These are phyloP conservation scores for Salmacisia buchloeana DNA, from an alignment of 1,284 basidiomycete genomes.

Conservation along the genomic window DNA sequence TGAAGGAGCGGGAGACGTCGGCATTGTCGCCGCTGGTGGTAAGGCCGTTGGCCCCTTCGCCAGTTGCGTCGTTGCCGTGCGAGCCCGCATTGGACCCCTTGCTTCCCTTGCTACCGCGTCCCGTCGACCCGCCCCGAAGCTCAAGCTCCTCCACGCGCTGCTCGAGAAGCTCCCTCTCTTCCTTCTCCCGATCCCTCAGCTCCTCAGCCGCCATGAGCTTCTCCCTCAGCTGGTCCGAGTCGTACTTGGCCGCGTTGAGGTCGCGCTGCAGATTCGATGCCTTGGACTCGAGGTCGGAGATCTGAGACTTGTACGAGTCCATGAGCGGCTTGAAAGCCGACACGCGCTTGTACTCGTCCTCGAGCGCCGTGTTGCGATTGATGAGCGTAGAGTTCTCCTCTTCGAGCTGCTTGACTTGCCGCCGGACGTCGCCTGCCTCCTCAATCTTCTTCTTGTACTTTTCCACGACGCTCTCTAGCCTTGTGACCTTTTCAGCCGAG, in stretches of 20 bases:
- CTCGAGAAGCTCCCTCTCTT: constrained; percentile 80
- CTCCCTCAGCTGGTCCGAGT: constrained; percentile 31
- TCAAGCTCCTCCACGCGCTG: constrained; percentile 88
- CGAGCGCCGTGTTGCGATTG: constrained; percentile 80
- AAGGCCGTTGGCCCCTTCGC: constrained; percentile 27
- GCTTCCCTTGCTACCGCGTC: constrained; percentile 54
- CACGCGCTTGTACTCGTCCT: constrained; percentile 83
- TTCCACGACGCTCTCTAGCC: constrained; percentile 94
- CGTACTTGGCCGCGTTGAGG: constrained; percentile 30
- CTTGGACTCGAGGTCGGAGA: constrained; percentile 73
- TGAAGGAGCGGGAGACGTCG: constrained; percentile 19
- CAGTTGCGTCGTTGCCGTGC: constrained; percentile 3
- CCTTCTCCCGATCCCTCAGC: constrained; percentile 71
- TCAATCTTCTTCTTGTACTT: constrained; percentile 99
- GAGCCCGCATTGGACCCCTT: constrained; percentile 15
- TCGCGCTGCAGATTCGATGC: constrained; percentile 63
- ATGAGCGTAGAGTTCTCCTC: constrained; percentile 86
- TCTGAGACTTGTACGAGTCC: constrained; percentile 86
- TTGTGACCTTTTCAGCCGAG: constrained; percentile 80
- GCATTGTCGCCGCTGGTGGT: constrained; percentile 29
- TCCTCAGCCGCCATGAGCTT: constrained; percentile 54
- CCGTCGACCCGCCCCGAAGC: constrained; percentile 49
- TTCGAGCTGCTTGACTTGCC: constrained; percentile 80
- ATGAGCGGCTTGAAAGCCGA: constrained; percentile 78
- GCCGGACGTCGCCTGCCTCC: constrained; percentile 78